Evolutionary conservation across 805 yeast species (phyloP).

Genomic region (Pichia rugopelliculosa): DNA sequence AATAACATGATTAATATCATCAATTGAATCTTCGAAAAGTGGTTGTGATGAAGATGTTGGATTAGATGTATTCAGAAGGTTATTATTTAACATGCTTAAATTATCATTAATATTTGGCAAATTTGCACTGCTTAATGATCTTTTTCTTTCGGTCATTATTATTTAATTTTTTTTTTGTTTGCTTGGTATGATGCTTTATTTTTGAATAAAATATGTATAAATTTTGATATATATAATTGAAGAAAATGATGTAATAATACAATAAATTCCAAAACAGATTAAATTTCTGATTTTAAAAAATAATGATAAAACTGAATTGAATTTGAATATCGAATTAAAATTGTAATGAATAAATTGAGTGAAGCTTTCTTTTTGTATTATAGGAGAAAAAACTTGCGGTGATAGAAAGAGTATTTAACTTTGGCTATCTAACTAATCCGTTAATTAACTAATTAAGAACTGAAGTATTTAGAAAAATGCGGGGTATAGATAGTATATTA

Average conservation of each 20-base stretch:
- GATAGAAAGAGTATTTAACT: background rate
- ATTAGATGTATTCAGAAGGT: background rate
- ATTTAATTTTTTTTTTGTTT: background rate
- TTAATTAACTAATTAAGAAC: background rate
- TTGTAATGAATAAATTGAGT: too few species aligned
- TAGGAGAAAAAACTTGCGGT: too few species aligned
- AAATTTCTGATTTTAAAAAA: too few species aligned
- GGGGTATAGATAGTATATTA: background rate
- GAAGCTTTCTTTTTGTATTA: too few species aligned
- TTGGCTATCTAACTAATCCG: background rate
- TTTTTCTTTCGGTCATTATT: background rate
- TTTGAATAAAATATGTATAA: too few species aligned
- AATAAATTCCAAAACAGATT: too few species aligned
- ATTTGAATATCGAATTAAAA: too few species aligned
- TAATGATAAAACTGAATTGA: too few species aligned
- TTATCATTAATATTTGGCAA: background rate
- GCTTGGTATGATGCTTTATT: too few species aligned
- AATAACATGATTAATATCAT: conserved; percentile 67
- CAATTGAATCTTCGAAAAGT: conserved; percentile 46
- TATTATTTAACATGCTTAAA: background rate
- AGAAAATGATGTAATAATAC: too few species aligned
- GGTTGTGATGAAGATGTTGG: conserved; percentile 13
- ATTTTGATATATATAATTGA: too few species aligned
- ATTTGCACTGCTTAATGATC: background rate
- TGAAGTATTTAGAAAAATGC: background rate